These are phyloP conservation scores for Anthostomella pinea DNA, from an alignment of 2,329 filamentous ascomycete species.

Conservation along the genomic window DNA sequence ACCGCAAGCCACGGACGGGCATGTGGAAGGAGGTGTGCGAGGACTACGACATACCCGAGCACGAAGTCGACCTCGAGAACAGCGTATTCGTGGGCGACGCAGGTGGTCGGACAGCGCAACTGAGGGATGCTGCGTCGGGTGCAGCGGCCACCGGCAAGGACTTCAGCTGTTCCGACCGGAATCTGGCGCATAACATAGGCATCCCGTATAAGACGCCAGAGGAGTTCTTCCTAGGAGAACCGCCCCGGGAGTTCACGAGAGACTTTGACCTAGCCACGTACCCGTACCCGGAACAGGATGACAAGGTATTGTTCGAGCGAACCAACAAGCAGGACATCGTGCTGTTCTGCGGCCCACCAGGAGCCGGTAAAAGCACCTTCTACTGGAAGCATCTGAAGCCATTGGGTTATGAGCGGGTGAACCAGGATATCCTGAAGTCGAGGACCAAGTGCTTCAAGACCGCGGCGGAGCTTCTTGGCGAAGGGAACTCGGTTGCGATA, in stretches of 20 bases:
- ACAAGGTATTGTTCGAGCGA: conserved; percentile 51
- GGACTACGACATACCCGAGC: conserved; percentile 57
- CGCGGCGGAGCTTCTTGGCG: conserved; percentile 62
- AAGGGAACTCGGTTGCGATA: conserved; percentile 69
- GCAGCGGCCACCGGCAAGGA: conserved; percentile 49
- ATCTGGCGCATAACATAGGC: conserved; percentile 82
- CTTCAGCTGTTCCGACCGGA: conserved; percentile 66
- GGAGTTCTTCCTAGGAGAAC: conserved; percentile 77
- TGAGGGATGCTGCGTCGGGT: conserved; percentile 42
- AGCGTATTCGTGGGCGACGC: conserved; percentile 93
- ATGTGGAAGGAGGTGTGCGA: conserved; percentile 73
- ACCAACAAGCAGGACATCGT: conserved; percentile 70
- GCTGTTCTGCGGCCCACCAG: conserved; percentile 84
- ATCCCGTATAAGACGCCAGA: conserved; percentile 83
- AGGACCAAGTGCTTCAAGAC: conserved; percentile 68
- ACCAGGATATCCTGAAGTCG: conserved; percentile 84
- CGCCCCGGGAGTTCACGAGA: conserved; percentile 62
- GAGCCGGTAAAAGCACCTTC: conserved; percentile 88
- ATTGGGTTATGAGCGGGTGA: conserved; percentile 78
- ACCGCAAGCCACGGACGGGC: conserved; percentile 79
- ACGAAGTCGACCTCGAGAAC: conserved; percentile 62
- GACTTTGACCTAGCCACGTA: conserved; percentile 69
- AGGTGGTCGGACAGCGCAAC: conserved; percentile 53
- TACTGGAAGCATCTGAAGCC: conserved; percentile 77
- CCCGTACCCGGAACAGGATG: conserved; percentile 36